phyloP scores from a whole-genome alignment of 371 early-diverging fungal species.

The Mucor irregularis region DNA sequence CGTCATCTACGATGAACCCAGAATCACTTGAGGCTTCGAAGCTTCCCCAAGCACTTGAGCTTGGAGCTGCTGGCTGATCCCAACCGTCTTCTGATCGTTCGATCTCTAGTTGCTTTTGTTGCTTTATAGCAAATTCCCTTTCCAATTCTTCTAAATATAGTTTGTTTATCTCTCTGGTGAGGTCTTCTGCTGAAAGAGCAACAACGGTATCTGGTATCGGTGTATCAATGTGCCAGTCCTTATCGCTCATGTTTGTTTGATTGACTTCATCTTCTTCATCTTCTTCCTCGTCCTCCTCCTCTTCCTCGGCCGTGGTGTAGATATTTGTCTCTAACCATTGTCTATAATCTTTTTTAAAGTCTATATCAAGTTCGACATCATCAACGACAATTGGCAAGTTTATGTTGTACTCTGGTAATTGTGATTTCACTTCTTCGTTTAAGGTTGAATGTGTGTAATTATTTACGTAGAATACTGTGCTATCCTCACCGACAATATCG shows the following conservation, averaged over 20 bases:
- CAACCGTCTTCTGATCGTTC: conserved; percentile 23
- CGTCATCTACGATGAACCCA: neutral
- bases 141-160: conserved; percentile 30
- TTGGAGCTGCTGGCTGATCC: conserved; percentile 20
- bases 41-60: neutral
- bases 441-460: neutral
- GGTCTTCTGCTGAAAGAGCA: conserved; percentile 16
- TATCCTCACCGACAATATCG: conserved; percentile 21
- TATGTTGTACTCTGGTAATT: conserved; percentile 19
- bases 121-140: conserved; percentile 24
- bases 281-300: conserved; percentile 14
- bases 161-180: conserved; percentile 28
- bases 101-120: neutral
- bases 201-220: conserved; percentile 13
- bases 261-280: conserved; percentile 11
- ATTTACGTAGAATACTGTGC: conserved; percentile 4
- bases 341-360: conserved; percentile 61
- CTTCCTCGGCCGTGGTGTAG: conserved; percentile 18
- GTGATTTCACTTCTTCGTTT: conserved; percentile 5
- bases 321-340: conserved; percentile 71
- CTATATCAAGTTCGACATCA: conserved; percentile 44
- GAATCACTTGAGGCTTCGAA: neutral
- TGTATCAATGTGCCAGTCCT: conserved; percentile 6
- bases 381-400: conserved; percentile 17
- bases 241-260: no score